Conservation (phyloP, 2,329 filamentous ascomycete species). For the Cercospora sp. region DNA sequence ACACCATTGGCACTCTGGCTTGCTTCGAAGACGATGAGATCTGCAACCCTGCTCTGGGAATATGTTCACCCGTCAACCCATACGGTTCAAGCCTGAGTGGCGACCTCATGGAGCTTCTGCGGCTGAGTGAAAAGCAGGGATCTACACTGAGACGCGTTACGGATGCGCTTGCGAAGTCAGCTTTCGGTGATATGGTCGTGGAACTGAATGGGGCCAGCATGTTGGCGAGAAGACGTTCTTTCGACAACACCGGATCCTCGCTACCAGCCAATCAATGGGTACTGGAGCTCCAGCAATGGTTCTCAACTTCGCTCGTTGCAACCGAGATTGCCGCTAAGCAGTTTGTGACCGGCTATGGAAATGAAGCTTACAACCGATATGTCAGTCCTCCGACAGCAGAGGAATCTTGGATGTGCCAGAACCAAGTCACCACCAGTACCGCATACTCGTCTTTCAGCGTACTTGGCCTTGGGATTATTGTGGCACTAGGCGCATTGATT, state of each 20-base stretch:
- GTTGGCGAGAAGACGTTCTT: not conserved
- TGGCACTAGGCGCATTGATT: not conserved
- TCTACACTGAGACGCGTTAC: not conserved
- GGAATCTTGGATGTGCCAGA: constrained; percentile 3
- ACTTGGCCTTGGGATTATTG: constrained; percentile 1
- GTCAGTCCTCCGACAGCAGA: not conserved
- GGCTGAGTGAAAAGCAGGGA: not conserved
- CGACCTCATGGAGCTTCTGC: not conserved
- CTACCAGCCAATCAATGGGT: not conserved
- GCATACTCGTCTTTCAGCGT: constrained; percentile 7
- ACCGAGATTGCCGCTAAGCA: not conserved
- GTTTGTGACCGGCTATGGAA: not conserved
- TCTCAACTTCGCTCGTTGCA: not conserved
- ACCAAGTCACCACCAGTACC: constrained; percentile 4
- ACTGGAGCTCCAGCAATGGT: not conserved
- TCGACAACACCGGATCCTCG: not conserved
- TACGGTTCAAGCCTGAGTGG: not conserved
- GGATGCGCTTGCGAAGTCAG: not conserved
- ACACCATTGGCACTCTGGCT: constrained; percentile 6
- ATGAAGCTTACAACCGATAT: not conserved
- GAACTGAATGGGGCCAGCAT: not conserved
- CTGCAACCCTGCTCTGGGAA: not conserved
- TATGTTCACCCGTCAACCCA: constrained; percentile 1
- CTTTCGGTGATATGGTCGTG: not conserved
- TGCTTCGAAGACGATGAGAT: constrained; percentile 12